Evolutionary conservation across 331 rosid genomes (phyloP).

Genomic region (Erythrophleum ivorense): DNA sequence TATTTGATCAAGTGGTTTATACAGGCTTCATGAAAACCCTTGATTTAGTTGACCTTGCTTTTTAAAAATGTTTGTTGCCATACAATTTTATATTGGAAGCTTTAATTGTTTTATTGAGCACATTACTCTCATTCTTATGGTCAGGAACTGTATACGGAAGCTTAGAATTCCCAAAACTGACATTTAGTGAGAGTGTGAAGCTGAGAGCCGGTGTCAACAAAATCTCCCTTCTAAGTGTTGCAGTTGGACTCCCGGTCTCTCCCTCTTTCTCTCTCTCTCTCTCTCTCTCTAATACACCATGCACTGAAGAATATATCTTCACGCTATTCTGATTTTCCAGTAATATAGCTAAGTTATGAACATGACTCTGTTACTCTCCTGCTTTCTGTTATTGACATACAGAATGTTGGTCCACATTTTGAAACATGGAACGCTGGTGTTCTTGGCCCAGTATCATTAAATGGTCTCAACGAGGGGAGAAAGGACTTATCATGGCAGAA

Average conservation of each 20-base stretch:
- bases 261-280: no score
- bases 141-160: conserved; percentile 92
- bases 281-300: not conserved
- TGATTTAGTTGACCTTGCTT: conserved; percentile 30
- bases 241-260: conserved; percentile 95
- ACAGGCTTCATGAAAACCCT: conserved; percentile 10
- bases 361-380: conserved; percentile 27
- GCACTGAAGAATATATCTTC: conserved; percentile 6
- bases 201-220: conserved; percentile 83
- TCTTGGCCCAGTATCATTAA: conserved; percentile 84
- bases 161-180: conserved; percentile 84
- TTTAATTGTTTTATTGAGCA: conserved; percentile 2
- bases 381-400: conserved; percentile 33
- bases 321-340: conserved; percentile 20
- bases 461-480: conserved; percentile 83
- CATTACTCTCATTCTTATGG: conserved; percentile 35
- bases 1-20: conserved; percentile 16
- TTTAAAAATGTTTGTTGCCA: not conserved
- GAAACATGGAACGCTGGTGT: conserved; percentile 94
- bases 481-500: conserved; percentile 94
- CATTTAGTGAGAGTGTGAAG: conserved; percentile 72
- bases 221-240: conserved; percentile 89
- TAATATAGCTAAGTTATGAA: conserved; percentile 1
- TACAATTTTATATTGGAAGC: conserved; percentile 7
- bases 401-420: conserved; percentile 96